Percentiles rank a stretch among this genome's conserved stretches.
Conservation (phyloP, 2,329 filamentous ascomycete genomes). For the Cytospora mali region DNA sequence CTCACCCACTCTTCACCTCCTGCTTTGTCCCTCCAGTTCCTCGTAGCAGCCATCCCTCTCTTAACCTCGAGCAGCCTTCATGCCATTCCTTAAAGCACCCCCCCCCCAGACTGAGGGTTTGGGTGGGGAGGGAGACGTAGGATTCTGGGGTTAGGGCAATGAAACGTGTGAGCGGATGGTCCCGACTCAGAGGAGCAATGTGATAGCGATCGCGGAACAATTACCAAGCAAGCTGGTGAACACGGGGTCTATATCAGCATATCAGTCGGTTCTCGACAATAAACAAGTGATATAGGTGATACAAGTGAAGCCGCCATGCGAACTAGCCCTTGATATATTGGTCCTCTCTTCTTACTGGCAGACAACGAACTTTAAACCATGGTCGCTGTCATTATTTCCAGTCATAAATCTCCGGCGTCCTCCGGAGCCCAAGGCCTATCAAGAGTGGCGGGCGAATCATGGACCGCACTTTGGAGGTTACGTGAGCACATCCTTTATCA, state of each 20-base stretch:
- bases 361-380: constrained; percentile 5
- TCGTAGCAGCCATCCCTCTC: not conserved
- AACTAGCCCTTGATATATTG: not conserved
- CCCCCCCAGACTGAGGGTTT: not conserved
- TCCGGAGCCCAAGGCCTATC: constrained; percentile 23
- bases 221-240: not conserved
- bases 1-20: not conserved
- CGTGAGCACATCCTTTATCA: constrained; percentile 26
- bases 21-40: not conserved
- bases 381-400: constrained; percentile 20
- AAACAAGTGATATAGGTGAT: not conserved
- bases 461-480: constrained; percentile 9
- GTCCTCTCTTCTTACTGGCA: constrained; percentile 19
- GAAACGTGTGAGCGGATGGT: not conserved
- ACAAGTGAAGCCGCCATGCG: not conserved
- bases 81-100: not conserved
- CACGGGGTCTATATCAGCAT: not conserved
- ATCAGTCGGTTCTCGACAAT: not conserved
- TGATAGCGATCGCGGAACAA: not conserved
- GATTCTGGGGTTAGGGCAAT: not conserved
- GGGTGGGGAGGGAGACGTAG: not conserved
- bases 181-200: not conserved
- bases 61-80: too few relatives aligned
- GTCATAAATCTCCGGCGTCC: constrained; percentile 26
- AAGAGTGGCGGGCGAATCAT: constrained; percentile 19